Base-by-base conservation (phyloP, 2,329 filamentous ascomycete species). In the Pleoardoris graminearum region DNA sequence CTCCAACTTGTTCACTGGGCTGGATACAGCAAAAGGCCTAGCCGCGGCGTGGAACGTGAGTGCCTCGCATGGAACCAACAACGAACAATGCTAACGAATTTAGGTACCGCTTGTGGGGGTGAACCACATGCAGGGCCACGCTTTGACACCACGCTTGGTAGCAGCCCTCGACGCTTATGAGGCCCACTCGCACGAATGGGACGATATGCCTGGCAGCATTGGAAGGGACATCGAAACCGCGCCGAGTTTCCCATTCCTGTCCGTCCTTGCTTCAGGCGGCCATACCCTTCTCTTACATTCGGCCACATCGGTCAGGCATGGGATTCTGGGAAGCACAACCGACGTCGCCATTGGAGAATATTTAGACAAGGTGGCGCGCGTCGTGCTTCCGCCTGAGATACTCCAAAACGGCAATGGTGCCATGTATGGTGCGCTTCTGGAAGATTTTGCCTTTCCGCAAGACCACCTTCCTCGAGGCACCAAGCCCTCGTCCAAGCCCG, bases 61-160 rank as follows among this genome's bases (percentile, higher is more conserved):
- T 35, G 8, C 12, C 19, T 2, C 10, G 21, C 17, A 16, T 16
- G 1, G 29, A 27, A 16, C 14, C 11, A 25, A 22, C 17, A 21
- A 25, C 14, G 41, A 58, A 53, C 39, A 57, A 36, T 25, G 3
- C n/a, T 35, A 14, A 41, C 16, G 19, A 16, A 12, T 11, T 5
- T 37, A 71, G 68, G 82, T 91, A 32, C 92, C 93, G 3, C 77
- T 97, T 27, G 72, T 97, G 1, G 94, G 86, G 0, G 89, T 97
- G 1, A 89, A 99, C 72, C 94, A 99, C 73, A 97, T 99, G 94
- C 92, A 97, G 71, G 94, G 92, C 10, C 94, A 99, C 73, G 88
- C 94, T 16, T 77, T 99, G 57, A 97, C 94, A 16, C 89, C 93
- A 14, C 82, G 91, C 8, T 82, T 99, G 36, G 86, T 87, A 3